A percentile compares a stretch with the other conserved stretches of the same genome.
These are phyloP conservation scores for Epichloe amarillans DNA, from an alignment of 2,329 filamentous ascomycete species.

Conservation along the genomic window DNA sequence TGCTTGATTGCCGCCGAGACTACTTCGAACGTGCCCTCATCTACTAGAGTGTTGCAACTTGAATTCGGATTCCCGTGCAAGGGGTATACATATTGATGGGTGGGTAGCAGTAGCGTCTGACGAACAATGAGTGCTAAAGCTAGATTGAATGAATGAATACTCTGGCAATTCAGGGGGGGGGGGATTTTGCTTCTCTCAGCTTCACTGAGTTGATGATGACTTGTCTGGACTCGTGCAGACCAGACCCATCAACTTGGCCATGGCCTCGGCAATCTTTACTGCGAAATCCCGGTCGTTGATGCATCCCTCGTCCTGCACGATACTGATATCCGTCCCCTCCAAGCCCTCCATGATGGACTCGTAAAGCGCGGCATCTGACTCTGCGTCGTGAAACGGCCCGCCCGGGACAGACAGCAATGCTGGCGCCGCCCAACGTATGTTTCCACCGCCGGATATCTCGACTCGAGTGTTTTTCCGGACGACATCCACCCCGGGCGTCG, in stretches of 20 bases:
- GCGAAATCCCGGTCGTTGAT: conserved; percentile 44
- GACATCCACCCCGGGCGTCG: conserved; percentile 48
- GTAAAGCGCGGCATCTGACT: conserved; percentile 37
- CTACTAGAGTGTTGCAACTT: too few relatives aligned
- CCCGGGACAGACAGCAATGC: conserved; percentile 43
- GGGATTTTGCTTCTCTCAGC: neutral
- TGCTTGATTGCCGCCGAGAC: too few relatives aligned
- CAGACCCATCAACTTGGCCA: conserved; percentile 13
- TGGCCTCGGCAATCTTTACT: conserved; percentile 28
- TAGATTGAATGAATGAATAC: too few relatives aligned
- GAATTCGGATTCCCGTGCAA: too few relatives aligned
- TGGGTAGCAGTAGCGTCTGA: too few relatives aligned
- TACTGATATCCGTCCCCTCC: conserved; percentile 29
- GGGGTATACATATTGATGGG: too few relatives aligned
- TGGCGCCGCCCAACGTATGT: conserved; percentile 45
- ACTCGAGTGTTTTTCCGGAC: conserved; percentile 37
- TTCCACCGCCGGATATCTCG: conserved; percentile 33
- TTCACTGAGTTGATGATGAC: neutral
- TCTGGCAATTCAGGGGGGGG: too few relatives aligned
- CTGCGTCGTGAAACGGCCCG: conserved; percentile 36
- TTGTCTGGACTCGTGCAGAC: neutral
- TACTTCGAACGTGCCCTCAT: too few relatives aligned
- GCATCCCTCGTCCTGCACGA: conserved; percentile 34
- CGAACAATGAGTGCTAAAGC: too few relatives aligned
- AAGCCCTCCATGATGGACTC: conserved; percentile 35